A percentile compares a stretch with the other conserved stretches of the same genome.
Evolutionary conservation across 2,329 filamentous ascomycete species (phyloP).

Genomic region (Cercospora sp.): DNA sequence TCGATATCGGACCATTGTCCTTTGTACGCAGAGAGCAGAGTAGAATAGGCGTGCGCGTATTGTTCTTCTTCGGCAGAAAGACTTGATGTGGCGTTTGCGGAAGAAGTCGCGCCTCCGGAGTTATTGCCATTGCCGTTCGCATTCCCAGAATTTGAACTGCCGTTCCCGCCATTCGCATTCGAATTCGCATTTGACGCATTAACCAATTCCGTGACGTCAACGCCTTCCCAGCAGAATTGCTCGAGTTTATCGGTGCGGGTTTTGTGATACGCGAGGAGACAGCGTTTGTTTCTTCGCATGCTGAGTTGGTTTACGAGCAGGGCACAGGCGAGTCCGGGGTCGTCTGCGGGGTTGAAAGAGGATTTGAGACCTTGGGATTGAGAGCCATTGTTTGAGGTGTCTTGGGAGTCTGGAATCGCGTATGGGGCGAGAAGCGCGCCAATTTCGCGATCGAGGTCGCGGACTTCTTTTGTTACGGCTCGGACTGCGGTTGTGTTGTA

Average conservation of each 20-base stretch:
- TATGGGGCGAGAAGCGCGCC: conserved; percentile 77
- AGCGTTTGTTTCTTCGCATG: conserved; percentile 95
- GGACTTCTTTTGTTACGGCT: conserved; percentile 83
- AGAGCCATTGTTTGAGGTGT: conserved; percentile 18
- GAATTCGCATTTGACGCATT: conserved; percentile 48
- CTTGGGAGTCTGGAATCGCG: conserved; percentile 49
- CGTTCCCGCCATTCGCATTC: conserved; percentile 25
- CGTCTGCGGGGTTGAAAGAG: conserved; percentile 78
- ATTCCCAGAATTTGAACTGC: background rate
- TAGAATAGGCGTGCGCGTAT: conserved; percentile 87
- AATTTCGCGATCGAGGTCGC: conserved; percentile 87
- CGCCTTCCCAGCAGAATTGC: conserved; percentile 87
- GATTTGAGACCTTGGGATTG: conserved; percentile 53
- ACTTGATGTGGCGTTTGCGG: conserved; percentile 29
- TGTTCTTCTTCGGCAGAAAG: conserved; percentile 95
- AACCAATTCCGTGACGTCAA: conserved; percentile 71
- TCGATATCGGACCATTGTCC: conserved; percentile 98
- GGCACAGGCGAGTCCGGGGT: conserved; percentile 82
- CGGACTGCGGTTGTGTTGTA: conserved; percentile 93
- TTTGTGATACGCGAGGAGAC: conserved; percentile 89
- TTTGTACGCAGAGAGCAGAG: conserved; percentile 93
- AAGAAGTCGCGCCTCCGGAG: background rate
- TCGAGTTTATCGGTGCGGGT: conserved; percentile 89
- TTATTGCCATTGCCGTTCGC: conserved; percentile 18
- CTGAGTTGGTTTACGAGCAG: conserved; percentile 90